Conservation (phyloP, 2,329 filamentous ascomycete species). For the Fusarium falciforme region DNA sequence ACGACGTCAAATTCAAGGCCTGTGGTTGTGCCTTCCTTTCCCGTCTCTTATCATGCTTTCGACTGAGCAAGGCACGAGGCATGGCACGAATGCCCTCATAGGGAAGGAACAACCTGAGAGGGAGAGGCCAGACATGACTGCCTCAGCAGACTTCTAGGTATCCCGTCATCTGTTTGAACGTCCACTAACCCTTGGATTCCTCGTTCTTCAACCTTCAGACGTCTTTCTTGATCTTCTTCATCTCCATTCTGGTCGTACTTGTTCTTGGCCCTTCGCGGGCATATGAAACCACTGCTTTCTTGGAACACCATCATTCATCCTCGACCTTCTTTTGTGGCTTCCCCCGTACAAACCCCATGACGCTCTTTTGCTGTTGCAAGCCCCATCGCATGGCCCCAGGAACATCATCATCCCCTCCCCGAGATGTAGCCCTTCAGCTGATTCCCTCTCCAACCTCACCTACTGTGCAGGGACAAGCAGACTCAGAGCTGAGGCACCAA, state of each 20-base stretch:
- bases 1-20: neutral
- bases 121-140: neutral
- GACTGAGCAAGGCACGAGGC: neutral
- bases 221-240: slow-evolving; percentile 1
- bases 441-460: neutral
- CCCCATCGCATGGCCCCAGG: slow-evolving; percentile 9
- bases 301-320: slow-evolving; percentile 24
- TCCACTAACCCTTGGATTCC: neutral
- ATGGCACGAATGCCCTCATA: neutral
- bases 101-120: neutral
- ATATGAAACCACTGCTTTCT: slow-evolving; percentile 14
- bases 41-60: neutral
- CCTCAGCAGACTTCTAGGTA: neutral
- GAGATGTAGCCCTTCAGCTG: slow-evolving; percentile 9
- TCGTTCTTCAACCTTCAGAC: slow-evolving; percentile 8
- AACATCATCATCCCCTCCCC: neutral
- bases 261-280: neutral
- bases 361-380: slow-evolving; percentile 42
- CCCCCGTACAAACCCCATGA: slow-evolving; percentile 18
- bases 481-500: neutral
- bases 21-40: neutral
- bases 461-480: neutral
- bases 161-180: neutral
- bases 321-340: neutral
- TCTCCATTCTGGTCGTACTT: slow-evolving; percentile 1